A percentile compares a stretch with the other conserved stretches of the same genome.
These are phyloP conservation scores for Sarcocystis neurona DNA, from an alignment of 169 alveolate species.

Conservation along the genomic window DNA sequence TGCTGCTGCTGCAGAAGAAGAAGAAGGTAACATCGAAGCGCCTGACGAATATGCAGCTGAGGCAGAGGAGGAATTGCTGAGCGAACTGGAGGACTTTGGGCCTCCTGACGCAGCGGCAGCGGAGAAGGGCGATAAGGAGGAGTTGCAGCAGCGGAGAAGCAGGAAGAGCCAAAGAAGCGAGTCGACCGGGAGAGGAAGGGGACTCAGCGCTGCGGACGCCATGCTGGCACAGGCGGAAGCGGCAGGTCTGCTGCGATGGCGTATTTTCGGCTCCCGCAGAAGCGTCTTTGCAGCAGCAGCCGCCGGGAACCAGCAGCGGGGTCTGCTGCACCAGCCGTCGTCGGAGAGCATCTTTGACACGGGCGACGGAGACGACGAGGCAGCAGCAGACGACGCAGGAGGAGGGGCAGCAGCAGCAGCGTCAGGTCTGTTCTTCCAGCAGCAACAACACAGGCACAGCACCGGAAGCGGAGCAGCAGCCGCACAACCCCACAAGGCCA, in stretches of 20 bases:
- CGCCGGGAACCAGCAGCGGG: slow-evolving; percentile 8
- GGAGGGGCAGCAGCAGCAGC: neutral
- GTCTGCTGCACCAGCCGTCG: neutral
- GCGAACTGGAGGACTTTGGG: too few species aligned
- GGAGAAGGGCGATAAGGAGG: too few species aligned
- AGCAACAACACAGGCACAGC: too few species aligned
- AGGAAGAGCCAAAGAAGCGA: slow-evolving; percentile 45
- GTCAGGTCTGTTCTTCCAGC: neutral
- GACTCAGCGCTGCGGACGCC: neutral
- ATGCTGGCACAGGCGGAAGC: slow-evolving; percentile 1
- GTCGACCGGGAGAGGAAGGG: slow-evolving; percentile 25
- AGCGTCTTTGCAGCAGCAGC: neutral
- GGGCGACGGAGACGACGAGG: neutral
- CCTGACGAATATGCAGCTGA: too few species aligned
- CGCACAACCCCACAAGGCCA: too few species aligned
- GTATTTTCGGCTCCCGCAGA: neutral
- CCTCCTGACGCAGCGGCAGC: too few species aligned
- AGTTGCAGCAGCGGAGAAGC: slow-evolving; percentile 37
- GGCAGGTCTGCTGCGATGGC: neutral
- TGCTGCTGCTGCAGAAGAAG: too few species aligned
- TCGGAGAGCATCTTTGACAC: too few species aligned
- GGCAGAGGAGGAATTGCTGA: too few species aligned
- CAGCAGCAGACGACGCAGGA: neutral
- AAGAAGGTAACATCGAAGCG: too few species aligned
- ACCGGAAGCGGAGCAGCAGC: too few species aligned